Evolutionary conservation across 768 basidiomycete genomes (phyloP), one percentile per base, ranked within the genome.

Genomic region (Termitomyces sp.): DNA sequence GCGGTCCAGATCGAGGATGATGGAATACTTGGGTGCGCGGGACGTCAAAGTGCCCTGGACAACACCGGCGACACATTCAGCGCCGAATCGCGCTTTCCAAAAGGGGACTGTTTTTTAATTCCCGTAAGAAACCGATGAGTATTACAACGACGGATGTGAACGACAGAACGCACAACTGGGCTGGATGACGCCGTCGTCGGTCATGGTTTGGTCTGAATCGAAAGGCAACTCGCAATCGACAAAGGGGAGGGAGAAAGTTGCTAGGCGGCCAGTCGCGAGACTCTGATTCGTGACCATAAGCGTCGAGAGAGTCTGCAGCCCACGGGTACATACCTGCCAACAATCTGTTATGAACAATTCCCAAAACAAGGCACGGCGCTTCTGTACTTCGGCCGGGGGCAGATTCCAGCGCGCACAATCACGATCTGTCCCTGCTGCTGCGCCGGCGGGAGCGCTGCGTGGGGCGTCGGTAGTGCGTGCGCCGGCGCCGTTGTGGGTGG

Each of bases 401-500:
- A 89, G 69, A 40, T 82, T 80, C 86, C 87, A 89, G 33, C 88
- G 77, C 5, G 87, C 87, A 67, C 85, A 86, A 66, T 89, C 87
- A 8, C 86, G 85, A 64, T 89, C 87, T 89, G 57, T 46, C 23
- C 10, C 16, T 41, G 40, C 18, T 18, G 40, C 18, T 41, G 40
- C 6, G 32, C 6, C 32, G 32, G 32, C 32, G 32, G 32, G 32
- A 32, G 6, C 32, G 32, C 32, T 32, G 32, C 6, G 32, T 32
- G 32, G 32, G 32, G 32, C 7, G 32, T 7, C 1, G 32, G 6
- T 32, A 7, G 32, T 40, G 38, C 38, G 4, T 16, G 16, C 5
- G 38, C 38, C 23, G 23, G 23, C 23, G 2, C 23, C 23, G 23
- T 23, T 23, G 23, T 2, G 6, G 38, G 40, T 3, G 7, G 40